Base-by-base conservation (phyloP, 192 early-diverging fungal genomes). In the Haplosporangium gracile region DNA sequence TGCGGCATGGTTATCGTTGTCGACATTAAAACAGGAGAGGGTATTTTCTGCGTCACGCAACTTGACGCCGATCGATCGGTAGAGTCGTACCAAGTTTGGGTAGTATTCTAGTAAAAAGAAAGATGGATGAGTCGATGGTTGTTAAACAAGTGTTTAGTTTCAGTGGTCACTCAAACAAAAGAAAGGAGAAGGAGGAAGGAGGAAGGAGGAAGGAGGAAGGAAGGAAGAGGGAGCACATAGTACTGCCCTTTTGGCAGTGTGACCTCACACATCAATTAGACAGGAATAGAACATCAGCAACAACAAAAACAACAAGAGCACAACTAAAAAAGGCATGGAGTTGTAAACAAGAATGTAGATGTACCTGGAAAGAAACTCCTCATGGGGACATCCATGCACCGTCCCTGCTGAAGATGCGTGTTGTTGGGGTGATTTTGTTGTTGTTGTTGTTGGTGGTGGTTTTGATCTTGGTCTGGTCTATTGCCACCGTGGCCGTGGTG, bases 1-100 rank as follows among this genome's bases (percentile, higher is more conserved):
- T 4, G 39, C 34, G 8, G 20, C 11, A 45, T 32, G 18, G 38
- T 51, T 38, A 47, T 78, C 74, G 24, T 79, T 45, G 38, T 68
- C 45, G 57, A 85, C 39, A 45, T 85, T 51, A 26, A 80, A 85
- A 29, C 83, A 85, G 1, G 83, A 76, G 26, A 85, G 42, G 20
- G 83, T 80, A 53, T 85, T 85, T 68, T 85, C 74, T 38, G 78
- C 83, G 47, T 85, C 83, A 39, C 80, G 74, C 43, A 85, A 70
- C 70, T 85, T 76, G n/a, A 85, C 70, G 0, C 83, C 78, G 40
- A 85, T 65, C 26, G 83, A 85, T 39, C 78, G 75, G 45, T 77
- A 85, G 15, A 85, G 69, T 20, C 70, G 78, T 7, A 75, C 75
- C 32, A 85, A 75, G 43, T 73, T 72, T 20, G 83, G 83, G 71